Evolutionary conservation across 371 early-diverging fungal genomes (phyloP).

Genomic region (Blakeslea trispora): DNA sequence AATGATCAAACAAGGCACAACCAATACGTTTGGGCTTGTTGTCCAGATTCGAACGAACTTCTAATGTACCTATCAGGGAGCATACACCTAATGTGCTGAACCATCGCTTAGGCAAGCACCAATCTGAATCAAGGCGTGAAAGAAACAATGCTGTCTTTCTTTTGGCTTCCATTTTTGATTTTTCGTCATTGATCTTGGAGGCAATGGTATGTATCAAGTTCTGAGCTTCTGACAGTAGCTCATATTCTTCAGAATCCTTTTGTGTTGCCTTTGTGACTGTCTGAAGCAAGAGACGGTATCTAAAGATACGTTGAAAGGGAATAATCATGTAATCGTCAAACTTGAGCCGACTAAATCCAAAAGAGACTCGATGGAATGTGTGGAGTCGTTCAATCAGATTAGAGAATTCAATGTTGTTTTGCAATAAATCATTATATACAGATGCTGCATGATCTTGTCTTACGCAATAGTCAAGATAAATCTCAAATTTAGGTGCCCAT

Average conservation of each 20-base stretch:
- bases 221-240: conserved; percentile 30
- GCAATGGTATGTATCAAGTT: conserved; percentile 37
- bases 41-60: conserved; percentile 29
- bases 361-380: conserved; percentile 25
- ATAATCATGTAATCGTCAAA: conserved; percentile 50
- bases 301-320: conserved; percentile 51
- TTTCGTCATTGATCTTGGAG: conserved; percentile 31
- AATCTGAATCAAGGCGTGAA: conserved; percentile 38
- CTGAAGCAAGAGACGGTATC: conserved; percentile 42
- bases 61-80: conserved; percentile 43
- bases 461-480: conserved; percentile 47
- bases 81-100: conserved; percentile 41
- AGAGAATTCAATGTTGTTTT: conserved; percentile 29
- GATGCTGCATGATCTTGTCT: conserved; percentile 40
- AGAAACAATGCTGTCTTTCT: conserved; percentile 42
- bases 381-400: conserved; percentile 28
- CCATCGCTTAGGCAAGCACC: conserved; percentile 42
- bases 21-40: conserved; percentile 39
- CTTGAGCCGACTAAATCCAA: conserved; percentile 27
- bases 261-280: conserved; percentile 38
- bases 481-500: conserved; percentile 38
- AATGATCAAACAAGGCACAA: conserved; percentile 56
- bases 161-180: conserved; percentile 35
- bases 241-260: conserved; percentile 32
- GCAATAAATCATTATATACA: conserved; percentile 28